phyloP scores from a whole-genome alignment of 2,329 filamentous ascomycete genomes.

The Cadophora luteo-olivacea region DNA sequence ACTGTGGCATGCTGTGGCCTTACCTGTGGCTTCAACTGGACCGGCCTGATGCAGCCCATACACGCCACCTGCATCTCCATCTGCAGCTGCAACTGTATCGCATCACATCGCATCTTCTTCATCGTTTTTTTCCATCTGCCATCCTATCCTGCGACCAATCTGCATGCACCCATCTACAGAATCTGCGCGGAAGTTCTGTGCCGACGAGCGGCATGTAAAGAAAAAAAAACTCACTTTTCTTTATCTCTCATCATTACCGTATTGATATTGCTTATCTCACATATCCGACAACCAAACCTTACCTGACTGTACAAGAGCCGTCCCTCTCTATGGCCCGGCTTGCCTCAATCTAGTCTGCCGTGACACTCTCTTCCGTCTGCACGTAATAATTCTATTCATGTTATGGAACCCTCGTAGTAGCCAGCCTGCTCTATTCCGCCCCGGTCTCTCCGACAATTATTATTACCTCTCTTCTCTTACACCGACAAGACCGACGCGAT shows the following conservation, averaged over 20 bases:
- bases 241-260: background rate
- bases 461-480: background rate
- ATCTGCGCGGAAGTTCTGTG: constrained; percentile 22
- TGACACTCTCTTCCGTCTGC: background rate
- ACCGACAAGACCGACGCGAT: background rate
- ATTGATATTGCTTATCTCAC: background rate
- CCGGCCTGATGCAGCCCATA: constrained; percentile 8
- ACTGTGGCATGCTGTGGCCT: background rate
- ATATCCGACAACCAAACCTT: no score
- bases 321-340: no score
- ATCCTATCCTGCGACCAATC: background rate
- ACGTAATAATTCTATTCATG: background rate
- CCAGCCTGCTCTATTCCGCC: background rate
- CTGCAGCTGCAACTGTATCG: constrained; percentile 3
- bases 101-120: background rate
- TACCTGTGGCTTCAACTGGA: constrained; percentile 10
- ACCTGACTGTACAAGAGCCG: no score
- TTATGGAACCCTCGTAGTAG: no score
- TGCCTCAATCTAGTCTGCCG: background rate
- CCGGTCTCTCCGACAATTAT: constrained; percentile 14
- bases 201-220: constrained; percentile 14
- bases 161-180: constrained; percentile 1
- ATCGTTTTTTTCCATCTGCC: background rate
- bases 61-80: background rate
- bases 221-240: no score